A percentile compares a stretch with the other conserved stretches of the same genome.
phyloP scores from a whole-genome alignment of 2,329 filamentous ascomycete species.

The Talaromyces albobiverticillius region DNA sequence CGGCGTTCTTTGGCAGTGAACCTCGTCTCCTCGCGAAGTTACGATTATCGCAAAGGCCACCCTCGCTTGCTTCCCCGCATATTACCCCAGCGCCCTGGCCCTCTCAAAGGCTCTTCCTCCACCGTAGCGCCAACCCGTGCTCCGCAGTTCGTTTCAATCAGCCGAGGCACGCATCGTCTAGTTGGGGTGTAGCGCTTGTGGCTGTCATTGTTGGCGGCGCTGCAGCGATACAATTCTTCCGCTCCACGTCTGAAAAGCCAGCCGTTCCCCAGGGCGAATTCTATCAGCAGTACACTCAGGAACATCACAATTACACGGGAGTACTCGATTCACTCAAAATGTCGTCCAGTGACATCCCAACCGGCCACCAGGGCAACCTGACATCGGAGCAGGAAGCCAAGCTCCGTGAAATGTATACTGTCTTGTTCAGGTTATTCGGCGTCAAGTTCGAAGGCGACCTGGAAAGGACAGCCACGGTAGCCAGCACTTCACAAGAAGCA shows the following conservation, averaged over 20 bases:
- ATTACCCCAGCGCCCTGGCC: conserved; percentile 22
- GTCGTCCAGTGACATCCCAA: conserved; percentile 31
- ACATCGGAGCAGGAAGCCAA: conserved; percentile 88
- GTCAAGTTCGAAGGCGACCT: conserved; percentile 40
- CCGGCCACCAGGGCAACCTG: conserved; percentile 77
- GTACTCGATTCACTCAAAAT: conserved; percentile 35
- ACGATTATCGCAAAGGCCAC: conserved; percentile 8
- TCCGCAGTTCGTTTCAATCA: conserved; percentile 20
- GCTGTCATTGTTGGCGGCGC: conserved; percentile 33
- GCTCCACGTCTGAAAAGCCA: conserved; percentile 9
- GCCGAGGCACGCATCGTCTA: conserved; percentile 34
- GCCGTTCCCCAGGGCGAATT: background rate
- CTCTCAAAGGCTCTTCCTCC: conserved; percentile 25
- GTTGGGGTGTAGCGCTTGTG: conserved; percentile 36
- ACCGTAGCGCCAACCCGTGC: conserved; percentile 20
- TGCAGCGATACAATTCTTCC: conserved; percentile 26
- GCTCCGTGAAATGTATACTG: conserved; percentile 80
- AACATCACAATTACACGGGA: conserved; percentile 26
- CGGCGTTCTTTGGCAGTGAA: conserved; percentile 30
- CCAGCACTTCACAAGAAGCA: conserved; percentile 17
- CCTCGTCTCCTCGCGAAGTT: conserved; percentile 15
- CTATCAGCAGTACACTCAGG: conserved; percentile 2
- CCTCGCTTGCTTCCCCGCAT: conserved; percentile 19
- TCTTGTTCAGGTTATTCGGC: conserved; percentile 72
- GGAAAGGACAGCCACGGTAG: conserved; percentile 6